Conservation (phyloP, 768 basidiomycete species). For the Suillus subluteus region DNA sequence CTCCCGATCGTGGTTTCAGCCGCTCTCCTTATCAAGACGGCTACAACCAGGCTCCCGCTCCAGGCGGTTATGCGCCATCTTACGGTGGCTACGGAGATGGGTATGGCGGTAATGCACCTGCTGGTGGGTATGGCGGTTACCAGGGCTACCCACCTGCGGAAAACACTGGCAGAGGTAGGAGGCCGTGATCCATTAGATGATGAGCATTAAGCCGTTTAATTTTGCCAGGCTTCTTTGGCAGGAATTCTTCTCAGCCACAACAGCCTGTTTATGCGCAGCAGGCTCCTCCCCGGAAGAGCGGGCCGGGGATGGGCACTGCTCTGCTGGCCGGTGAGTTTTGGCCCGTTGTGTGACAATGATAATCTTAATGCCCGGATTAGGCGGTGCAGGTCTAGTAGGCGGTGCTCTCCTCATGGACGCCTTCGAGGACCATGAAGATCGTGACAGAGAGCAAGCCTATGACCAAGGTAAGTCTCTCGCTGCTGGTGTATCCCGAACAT, state of each 20-base stretch:
- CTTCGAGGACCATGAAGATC: slow-evolving; percentile 46
- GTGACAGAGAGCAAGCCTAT: slow-evolving; percentile 35
- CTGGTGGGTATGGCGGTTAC: slow-evolving; percentile 24
- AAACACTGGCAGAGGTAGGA: slow-evolving; percentile 25
- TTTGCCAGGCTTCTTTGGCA: slow-evolving; percentile 36
- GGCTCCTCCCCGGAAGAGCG: slow-evolving; percentile 47
- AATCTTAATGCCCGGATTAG: slow-evolving; percentile 32
- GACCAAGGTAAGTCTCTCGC: slow-evolving; percentile 34
- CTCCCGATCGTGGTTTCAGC: slow-evolving; percentile 38
- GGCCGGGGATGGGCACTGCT: slow-evolving; percentile 53
- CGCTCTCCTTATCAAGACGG: slow-evolving; percentile 35
- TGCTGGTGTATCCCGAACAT: not conserved
- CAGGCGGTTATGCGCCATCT: slow-evolving; percentile 19
- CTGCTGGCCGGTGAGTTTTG: slow-evolving; percentile 46
- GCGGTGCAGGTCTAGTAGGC: slow-evolving; percentile 68
- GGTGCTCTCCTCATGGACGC: slow-evolving; percentile 59
- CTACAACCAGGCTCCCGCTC: slow-evolving; percentile 24
- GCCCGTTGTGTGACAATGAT: not conserved
- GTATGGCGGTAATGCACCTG: slow-evolving; percentile 19
- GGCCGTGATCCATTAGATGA: not conserved
- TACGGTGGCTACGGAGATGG: slow-evolving; percentile 22
- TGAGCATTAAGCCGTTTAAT: not conserved
- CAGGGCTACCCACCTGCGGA: slow-evolving; percentile 21
- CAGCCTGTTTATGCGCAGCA: slow-evolving; percentile 38
- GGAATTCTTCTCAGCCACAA: slow-evolving; percentile 26